Evolutionary conservation across 441 rosid species (phyloP).

Genomic region (Dalechampia spathulata): DNA sequence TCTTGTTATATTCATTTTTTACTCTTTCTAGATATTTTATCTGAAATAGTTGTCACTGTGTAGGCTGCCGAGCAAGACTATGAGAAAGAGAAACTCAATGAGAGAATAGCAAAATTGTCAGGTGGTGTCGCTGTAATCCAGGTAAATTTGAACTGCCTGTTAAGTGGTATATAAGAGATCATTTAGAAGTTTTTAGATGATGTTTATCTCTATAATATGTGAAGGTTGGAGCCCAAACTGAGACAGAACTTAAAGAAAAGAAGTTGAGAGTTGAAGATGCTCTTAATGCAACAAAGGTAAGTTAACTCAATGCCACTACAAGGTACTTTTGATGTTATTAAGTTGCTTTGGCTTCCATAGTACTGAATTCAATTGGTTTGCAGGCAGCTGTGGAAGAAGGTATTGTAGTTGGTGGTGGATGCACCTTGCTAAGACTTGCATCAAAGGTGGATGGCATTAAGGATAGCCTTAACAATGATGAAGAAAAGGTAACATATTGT

Average conservation of each 20-base stretch:
- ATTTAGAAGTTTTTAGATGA: background rate
- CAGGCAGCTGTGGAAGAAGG: slow-evolving; percentile 98
- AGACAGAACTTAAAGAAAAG: slow-evolving; percentile 95
- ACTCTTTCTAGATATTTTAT: background rate
- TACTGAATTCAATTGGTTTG: slow-evolving; percentile 4
- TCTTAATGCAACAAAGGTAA: slow-evolving; percentile 90
- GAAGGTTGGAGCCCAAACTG: slow-evolving; percentile 98
- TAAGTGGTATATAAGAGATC: background rate
- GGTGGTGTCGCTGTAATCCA: slow-evolving; percentile 95
- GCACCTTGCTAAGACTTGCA: slow-evolving; percentile 77
- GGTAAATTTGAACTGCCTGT: slow-evolving; percentile 26
- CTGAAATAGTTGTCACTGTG: background rate
- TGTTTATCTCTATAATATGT: background rate
- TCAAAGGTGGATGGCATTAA: slow-evolving; percentile 77
- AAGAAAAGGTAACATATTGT: slow-evolving; percentile 53
- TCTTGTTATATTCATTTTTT: background rate
- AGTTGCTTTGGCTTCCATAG: background rate
- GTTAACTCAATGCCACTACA: background rate
- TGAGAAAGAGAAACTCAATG: slow-evolving; percentile 82
- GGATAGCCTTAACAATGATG: slow-evolving; percentile 61
- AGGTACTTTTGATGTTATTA: background rate
- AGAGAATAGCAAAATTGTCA: slow-evolving; percentile 84
- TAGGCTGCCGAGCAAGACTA: slow-evolving; percentile 93
- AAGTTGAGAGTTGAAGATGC: slow-evolving; percentile 96
- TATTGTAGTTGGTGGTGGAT: slow-evolving; percentile 95